A percentile compares a stretch with the other conserved stretches of the same genome.
These are phyloP conservation scores for Rhodotorula sp. DNA, from an alignment of 1,284 basidiomycete species.

Conservation along the genomic window DNA sequence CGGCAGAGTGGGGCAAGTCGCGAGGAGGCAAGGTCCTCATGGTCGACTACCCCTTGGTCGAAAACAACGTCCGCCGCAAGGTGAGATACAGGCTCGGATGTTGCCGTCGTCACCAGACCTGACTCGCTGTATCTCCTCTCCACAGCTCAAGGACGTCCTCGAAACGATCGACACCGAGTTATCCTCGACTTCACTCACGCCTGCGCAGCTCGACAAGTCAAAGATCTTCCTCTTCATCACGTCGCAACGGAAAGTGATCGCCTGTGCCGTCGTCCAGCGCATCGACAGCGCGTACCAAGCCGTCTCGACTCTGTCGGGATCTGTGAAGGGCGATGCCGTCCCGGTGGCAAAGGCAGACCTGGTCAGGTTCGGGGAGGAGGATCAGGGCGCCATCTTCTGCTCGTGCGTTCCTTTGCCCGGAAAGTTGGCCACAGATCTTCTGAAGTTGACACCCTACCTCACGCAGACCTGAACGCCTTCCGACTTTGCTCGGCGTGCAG, in stretches of 20 bases:
- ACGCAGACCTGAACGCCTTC: conserved; percentile 48
- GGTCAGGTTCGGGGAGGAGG: conserved; percentile 43
- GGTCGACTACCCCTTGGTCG: conserved; percentile 44
- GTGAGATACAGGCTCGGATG: not conserved
- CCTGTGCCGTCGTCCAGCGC: conserved; percentile 51
- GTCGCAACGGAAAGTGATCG: conserved; percentile 49
- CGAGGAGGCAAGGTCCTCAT: conserved; percentile 47
- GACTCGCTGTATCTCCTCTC: not conserved
- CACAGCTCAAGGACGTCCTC: conserved; percentile 51
- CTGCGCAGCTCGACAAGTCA: conserved; percentile 47
- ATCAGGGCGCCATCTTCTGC: conserved; percentile 52
- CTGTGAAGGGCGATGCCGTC: conserved; percentile 4
- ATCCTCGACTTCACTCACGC: conserved; percentile 49
- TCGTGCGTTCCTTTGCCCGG: conserved; percentile 48
- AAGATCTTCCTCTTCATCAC: conserved; percentile 52
- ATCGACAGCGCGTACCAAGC: conserved; percentile 52
- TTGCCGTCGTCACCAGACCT: not conserved
- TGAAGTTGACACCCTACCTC: not conserved
- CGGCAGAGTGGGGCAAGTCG: conserved; percentile 37
- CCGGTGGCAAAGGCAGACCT: conserved; percentile 1
- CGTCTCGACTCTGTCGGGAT: conserved; percentile 17
- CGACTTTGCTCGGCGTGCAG: conserved; percentile 53
- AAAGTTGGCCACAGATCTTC: not conserved
- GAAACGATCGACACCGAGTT: conserved; percentile 52
- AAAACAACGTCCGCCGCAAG: conserved; percentile 42